phyloP scores from a whole-genome alignment of 2,329 filamentous ascomycete species.

The Neoarthrinium moseri region DNA sequence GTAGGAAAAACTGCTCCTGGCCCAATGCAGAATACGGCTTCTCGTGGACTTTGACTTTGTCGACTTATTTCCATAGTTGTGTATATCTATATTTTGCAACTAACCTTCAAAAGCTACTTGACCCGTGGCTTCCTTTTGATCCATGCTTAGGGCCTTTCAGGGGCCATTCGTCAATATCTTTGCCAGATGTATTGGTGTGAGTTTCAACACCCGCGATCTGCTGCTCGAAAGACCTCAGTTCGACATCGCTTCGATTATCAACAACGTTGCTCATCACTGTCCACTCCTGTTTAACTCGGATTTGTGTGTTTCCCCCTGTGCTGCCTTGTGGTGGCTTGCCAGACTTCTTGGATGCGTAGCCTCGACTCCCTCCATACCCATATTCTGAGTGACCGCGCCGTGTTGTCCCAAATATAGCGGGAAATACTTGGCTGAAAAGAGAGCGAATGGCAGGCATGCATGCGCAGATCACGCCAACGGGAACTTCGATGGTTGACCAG shows the following conservation, averaged over 20 bases:
- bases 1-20: too few species aligned
- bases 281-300: conserved; percentile 29
- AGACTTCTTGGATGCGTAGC: not conserved
- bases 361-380: not conserved
- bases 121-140: too few species aligned
- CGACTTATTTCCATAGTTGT: too few species aligned
- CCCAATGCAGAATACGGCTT: too few species aligned
- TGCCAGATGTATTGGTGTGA: too few species aligned
- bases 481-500: conserved; percentile 33
- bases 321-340: not conserved
- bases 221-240: conserved; percentile 10
- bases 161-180: conserved; percentile 1
- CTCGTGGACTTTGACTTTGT: too few species aligned
- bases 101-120: too few species aligned
- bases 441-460: conserved; percentile 32
- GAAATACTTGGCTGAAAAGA: conserved; percentile 24
- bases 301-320: conserved; percentile 14
- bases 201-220: not conserved
- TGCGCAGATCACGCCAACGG: conserved; percentile 29
- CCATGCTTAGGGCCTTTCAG: too few species aligned
- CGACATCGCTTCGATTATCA: conserved; percentile 11
- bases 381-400: conserved; percentile 13
- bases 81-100: not conserved
- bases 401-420: conserved; percentile 24
- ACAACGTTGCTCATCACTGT: conserved; percentile 19